phyloP scores from a whole-genome alignment of 345 rosid species.

The Jatropha curcas region DNA sequence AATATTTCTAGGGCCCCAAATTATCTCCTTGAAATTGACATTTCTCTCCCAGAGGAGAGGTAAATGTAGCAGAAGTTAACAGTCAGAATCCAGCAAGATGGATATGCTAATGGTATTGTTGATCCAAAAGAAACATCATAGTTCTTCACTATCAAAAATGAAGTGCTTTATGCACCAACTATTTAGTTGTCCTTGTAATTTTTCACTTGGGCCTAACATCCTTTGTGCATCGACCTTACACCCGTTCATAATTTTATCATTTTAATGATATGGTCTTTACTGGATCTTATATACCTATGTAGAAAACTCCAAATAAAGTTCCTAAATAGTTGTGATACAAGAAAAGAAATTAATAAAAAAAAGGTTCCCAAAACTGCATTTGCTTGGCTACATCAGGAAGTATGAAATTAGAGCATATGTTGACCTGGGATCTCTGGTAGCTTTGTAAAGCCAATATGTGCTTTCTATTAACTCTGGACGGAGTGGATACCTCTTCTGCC shows the following conservation, averaged over 20 bases:
- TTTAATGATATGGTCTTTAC: background rate
- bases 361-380: background rate
- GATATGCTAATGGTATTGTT: background rate
- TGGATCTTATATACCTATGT: background rate
- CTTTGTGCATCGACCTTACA: background rate
- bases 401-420: background rate
- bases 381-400: background rate
- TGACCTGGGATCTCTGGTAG: slow-evolving; percentile 91
- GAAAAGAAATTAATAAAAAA: no score
- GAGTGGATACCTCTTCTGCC: slow-evolving; percentile 93
- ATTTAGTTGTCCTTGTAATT: background rate
- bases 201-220: background rate
- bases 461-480: slow-evolving; percentile 98
- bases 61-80: background rate
- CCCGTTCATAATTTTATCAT: background rate
- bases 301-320: background rate
- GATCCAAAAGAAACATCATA: background rate
- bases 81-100: background rate
- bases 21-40: background rate
- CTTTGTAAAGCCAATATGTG: slow-evolving; percentile 98
- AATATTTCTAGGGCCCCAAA: background rate
- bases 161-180: background rate
- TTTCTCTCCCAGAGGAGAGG: background rate
- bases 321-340: background rate
- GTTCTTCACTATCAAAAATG: background rate